phyloP scores from a whole-genome alignment of 2,329 filamentous ascomycete genomes.

The Botryosphaeria dothidea region DNA sequence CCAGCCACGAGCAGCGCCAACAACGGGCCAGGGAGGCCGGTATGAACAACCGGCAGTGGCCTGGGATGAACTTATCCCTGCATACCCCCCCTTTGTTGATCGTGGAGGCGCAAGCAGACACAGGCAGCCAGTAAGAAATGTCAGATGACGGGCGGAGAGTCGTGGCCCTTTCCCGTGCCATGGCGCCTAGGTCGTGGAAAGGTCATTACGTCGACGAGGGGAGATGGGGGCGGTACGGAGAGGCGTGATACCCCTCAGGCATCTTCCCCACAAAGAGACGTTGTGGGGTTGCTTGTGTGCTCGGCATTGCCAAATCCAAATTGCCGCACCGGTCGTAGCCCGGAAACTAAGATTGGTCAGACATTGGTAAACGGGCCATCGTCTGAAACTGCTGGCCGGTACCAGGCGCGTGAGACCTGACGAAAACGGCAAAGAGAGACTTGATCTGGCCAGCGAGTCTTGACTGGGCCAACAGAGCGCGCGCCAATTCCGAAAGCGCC shows the following conservation, averaged over 20 bases:
- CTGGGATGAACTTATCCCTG: background rate
- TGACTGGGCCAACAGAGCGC: background rate
- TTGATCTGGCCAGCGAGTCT: background rate
- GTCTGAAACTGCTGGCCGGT: background rate
- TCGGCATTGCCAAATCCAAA: background rate
- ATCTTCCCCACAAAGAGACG: conserved; percentile 13
- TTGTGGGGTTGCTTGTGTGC: conserved; percentile 2
- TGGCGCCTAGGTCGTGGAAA: background rate
- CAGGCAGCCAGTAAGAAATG: background rate
- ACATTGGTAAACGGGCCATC: background rate
- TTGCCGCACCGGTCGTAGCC: conserved; percentile 14
- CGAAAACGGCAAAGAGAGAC: background rate
- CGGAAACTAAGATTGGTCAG: background rate
- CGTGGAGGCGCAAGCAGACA: background rate
- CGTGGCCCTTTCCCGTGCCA: background rate
- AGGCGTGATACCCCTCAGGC: background rate
- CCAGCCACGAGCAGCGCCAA: background rate
- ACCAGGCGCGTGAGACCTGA: background rate
- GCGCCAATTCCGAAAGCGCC: conserved; percentile 2
- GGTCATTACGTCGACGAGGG: background rate
- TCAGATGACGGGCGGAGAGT: background rate
- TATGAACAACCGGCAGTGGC: background rate
- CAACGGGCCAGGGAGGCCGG: background rate
- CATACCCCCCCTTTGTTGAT: background rate
- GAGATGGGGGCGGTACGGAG: background rate